Conservation (phyloP, 495 filamentous ascomycete species). For the Penicillium soppii region DNA sequence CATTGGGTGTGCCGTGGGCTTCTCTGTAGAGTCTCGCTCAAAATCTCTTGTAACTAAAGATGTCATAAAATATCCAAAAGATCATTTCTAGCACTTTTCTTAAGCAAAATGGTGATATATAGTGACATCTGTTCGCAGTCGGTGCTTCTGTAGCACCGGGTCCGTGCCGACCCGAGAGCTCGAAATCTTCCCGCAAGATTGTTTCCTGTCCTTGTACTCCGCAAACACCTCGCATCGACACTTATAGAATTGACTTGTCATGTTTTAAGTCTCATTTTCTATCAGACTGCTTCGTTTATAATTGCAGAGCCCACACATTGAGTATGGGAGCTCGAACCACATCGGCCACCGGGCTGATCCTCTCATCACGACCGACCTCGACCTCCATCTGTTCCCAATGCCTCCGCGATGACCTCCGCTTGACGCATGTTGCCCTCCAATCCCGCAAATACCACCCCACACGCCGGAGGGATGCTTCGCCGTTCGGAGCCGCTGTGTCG, state of each 20-base stretch:
- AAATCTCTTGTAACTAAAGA: neutral
- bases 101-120: too few species aligned
- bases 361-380: conserved; percentile 35
- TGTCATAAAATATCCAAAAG: too few species aligned
- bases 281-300: neutral
- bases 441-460: conserved; percentile 45
- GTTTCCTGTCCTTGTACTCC: conserved; percentile 11
- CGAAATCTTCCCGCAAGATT: conserved; percentile 32
- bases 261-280: conserved; percentile 8
- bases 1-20: neutral
- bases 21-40: neutral
- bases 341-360: conserved; percentile 39
- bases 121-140: neutral
- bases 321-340: conserved; percentile 46
- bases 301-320: conserved; percentile 12
- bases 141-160: conserved; percentile 20
- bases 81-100: too few species aligned
- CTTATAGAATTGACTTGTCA: conserved; percentile 3
- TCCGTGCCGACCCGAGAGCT: conserved; percentile 33
- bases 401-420: conserved; percentile 41
- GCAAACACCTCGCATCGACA: conserved; percentile 1
- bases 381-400: conserved; percentile 45
- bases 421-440: conserved; percentile 27
- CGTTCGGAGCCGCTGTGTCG: conserved; percentile 68
- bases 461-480: conserved; percentile 47